Evolutionary conservation across 805 yeast genomes (phyloP).

Genomic region (Ogataea methanolica): DNA sequence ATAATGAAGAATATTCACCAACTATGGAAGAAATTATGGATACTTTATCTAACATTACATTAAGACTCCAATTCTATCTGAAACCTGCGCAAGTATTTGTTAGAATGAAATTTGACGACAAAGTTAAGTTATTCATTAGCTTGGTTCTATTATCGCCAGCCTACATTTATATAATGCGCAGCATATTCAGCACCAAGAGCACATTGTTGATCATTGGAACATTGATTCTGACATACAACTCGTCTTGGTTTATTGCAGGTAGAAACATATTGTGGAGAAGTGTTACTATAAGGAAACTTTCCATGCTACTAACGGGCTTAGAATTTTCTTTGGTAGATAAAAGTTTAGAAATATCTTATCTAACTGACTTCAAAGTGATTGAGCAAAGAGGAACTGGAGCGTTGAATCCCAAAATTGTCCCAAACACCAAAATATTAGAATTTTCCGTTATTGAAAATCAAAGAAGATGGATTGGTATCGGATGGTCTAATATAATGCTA

Average conservation of each 20-base stretch:
- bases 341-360: conserved; percentile 7
- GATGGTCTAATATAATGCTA: conserved; percentile 48
- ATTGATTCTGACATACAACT: conserved; percentile 38
- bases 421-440: conserved; percentile 40
- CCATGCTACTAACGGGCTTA: conserved; percentile 39
- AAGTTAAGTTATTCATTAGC: conserved; percentile 28
- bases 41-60: conserved; percentile 40
- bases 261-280: conserved; percentile 49
- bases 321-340: conserved; percentile 18
- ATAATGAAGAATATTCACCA: conserved; percentile 33
- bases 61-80: conserved; percentile 37
- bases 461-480: conserved; percentile 58
- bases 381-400: conserved; percentile 4
- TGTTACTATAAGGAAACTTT: conserved; percentile 34
- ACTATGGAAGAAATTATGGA: conserved; percentile 50
- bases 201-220: conserved; percentile 33
- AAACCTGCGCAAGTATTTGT: conserved; percentile 30
- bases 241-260: conserved; percentile 43
- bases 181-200: conserved; percentile 30
- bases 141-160: conserved; percentile 39
- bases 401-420: not conserved
- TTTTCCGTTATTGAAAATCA: conserved; percentile 54
- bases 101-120: conserved; percentile 18
- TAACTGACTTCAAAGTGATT: conserved; percentile 7
- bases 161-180: conserved; percentile 34